A percentile compares a stretch with the other conserved stretches of the same genome.
These are phyloP conservation scores for Adansonia digitata DNA, from an alignment of 345 rosid species.

Conservation along the genomic window DNA sequence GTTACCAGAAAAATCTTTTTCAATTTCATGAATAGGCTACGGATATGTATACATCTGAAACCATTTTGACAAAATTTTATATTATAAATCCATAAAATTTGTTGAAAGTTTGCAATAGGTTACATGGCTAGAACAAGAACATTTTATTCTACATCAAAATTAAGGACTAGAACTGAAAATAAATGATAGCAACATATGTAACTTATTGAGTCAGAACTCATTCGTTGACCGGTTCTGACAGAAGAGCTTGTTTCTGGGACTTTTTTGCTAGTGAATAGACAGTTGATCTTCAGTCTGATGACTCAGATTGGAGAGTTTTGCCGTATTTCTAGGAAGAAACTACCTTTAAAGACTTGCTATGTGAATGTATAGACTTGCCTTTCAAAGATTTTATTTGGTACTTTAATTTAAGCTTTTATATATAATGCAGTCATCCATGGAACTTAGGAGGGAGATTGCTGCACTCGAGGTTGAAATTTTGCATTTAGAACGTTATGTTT, in stretches of 20 bases:
- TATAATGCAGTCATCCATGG: constrained; percentile 49
- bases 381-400: neutral
- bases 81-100: neutral
- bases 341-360: too few relatives aligned
- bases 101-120: neutral
- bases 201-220: neutral
- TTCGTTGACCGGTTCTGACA: neutral
- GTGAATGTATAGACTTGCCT: neutral
- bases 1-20: neutral
- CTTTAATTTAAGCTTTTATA: neutral
- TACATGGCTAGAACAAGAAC: neutral
- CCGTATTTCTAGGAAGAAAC: too few relatives aligned
- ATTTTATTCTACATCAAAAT: neutral
- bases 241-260: neutral
- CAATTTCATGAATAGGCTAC: neutral
- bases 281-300: neutral
- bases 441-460: constrained; percentile 63
- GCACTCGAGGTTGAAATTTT: constrained; percentile 62
- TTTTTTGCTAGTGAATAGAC: neutral
- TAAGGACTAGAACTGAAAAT: neutral
- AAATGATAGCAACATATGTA: neutral
- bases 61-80: neutral
- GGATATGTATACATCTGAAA: neutral
- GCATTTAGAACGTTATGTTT: constrained; percentile 55
- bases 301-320: neutral